Percentiles rank a stretch among this genome's conserved stretches.
Evolutionary conservation across 2,329 filamentous ascomycete species (phyloP).

Genomic region (Endothia cerciana): DNA sequence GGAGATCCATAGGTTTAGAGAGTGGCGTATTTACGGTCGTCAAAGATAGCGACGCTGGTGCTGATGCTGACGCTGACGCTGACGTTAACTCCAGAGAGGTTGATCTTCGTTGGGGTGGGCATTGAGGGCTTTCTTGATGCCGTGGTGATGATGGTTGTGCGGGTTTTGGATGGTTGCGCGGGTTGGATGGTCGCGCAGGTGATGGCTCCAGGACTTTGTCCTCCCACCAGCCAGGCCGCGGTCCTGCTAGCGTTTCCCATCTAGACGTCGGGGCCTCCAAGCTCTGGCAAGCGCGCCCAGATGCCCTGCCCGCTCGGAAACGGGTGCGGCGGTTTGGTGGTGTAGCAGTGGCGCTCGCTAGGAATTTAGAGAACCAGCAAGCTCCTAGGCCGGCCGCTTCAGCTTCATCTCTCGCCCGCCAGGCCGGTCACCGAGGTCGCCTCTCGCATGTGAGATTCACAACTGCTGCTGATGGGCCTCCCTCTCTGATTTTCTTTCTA

Average conservation of each 20-base stretch:
- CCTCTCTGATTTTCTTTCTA: background rate
- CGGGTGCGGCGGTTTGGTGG: background rate
- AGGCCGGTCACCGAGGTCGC: background rate
- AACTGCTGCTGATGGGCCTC: background rate
- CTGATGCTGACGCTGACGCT: too few relatives aligned
- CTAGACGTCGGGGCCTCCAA: too few relatives aligned
- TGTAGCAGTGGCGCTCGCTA: slow-evolving; percentile 3
- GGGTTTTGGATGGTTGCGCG: too few relatives aligned
- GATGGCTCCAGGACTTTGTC: background rate
- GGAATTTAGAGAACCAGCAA: slow-evolving; percentile 14
- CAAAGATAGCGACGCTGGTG: too few relatives aligned
- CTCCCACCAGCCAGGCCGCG: background rate
- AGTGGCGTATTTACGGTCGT: too few relatives aligned
- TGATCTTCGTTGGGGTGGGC: too few relatives aligned
- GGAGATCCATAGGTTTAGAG: too few relatives aligned
- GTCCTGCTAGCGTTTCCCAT: background rate
- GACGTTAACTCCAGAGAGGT: too few relatives aligned
- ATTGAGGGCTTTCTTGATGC: background rate
- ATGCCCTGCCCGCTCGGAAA: background rate
- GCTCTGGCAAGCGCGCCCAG: background rate
- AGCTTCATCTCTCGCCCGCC: background rate
- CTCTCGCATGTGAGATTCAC: background rate
- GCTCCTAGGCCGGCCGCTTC: background rate
- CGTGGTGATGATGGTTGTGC: too few relatives aligned
- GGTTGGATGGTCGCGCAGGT: too few relatives aligned